phyloP scores from a whole-genome alignment of 345 rosid species.

The Heritiera littoralis region DNA sequence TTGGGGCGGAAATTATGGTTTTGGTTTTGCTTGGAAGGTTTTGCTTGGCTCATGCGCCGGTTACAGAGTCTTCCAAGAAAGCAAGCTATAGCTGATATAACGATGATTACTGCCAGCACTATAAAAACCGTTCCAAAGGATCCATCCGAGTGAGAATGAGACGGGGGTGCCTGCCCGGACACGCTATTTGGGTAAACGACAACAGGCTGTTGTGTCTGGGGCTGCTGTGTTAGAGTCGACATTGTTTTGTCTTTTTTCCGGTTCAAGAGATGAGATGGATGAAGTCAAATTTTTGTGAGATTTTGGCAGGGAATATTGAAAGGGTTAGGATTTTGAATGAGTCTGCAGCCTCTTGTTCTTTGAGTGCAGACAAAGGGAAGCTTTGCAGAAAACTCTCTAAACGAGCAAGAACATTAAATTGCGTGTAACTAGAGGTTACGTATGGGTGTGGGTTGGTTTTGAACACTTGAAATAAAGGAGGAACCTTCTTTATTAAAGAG shows the following conservation, averaged over 20 bases:
- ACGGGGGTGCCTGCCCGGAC: constrained; percentile 27
- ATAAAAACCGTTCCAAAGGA: constrained; percentile 62
- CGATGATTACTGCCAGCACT: constrained; percentile 56
- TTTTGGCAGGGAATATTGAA: constrained; percentile 7
- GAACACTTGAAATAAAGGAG: constrained; percentile 2
- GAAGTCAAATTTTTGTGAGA: neutral
- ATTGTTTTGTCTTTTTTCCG: neutral
- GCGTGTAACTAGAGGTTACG: constrained; percentile 31
- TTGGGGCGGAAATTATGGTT: constrained; percentile 15
- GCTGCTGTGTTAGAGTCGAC: constrained; percentile 38
- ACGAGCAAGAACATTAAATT: constrained; percentile 37
- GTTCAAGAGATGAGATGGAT: constrained; percentile 11
- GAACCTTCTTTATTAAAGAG: constrained; percentile 20
- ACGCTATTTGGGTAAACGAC: constrained; percentile 46
- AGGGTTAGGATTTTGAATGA: constrained; percentile 10
- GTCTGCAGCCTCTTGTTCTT: constrained; percentile 36
- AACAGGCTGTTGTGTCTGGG: constrained; percentile 43
- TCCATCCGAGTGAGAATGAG: constrained; percentile 48
- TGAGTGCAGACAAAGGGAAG: constrained; percentile 47
- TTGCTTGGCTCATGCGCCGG: constrained; percentile 18
- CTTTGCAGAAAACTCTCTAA: constrained; percentile 25
- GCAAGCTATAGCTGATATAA: constrained; percentile 57
- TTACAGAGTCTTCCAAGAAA: constrained; percentile 59
- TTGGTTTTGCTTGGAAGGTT: constrained; percentile 12
- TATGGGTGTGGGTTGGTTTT: neutral